Conservation (phyloP, 129 eudicot genomes). For the Smallanthus sonchifolius region DNA sequence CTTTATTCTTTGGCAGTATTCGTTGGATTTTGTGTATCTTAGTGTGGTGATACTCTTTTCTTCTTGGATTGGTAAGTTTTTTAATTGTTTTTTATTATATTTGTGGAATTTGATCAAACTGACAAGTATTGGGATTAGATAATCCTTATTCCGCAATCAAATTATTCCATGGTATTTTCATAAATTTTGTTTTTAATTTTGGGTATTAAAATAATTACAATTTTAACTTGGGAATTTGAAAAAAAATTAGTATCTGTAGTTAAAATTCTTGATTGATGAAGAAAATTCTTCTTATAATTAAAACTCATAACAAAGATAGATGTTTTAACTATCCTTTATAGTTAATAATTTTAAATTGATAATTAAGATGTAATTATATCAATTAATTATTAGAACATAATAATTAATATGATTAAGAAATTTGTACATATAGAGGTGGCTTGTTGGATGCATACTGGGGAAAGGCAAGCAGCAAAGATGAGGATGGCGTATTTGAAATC, state of each 20-base stretch:
- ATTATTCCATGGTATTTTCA: not conserved
- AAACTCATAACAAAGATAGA: not conserved
- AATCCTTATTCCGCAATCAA: not conserved
- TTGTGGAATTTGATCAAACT: not conserved
- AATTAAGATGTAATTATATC: not conserved
- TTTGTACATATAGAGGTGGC: constrained; percentile 69
- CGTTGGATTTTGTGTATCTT: constrained; percentile 91
- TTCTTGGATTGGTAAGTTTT: constrained; percentile 87
- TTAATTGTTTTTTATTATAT: not conserved
- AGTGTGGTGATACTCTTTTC: constrained; percentile 88
- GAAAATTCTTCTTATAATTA: not conserved
- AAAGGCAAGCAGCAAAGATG: constrained; percentile 98
- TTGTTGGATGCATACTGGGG: constrained; percentile 99
- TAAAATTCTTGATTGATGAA: not conserved
- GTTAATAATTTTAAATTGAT: not conserved
- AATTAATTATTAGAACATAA: no score
- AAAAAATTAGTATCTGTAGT: not conserved
- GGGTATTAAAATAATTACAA: not conserved
- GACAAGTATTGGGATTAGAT: not conserved
- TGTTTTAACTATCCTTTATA: not conserved
- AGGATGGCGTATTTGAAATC: constrained; percentile 90
- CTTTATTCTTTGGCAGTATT: constrained; percentile 62
- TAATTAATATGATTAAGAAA: not conserved
- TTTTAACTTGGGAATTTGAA: not conserved
- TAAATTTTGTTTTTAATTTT: not conserved